Conservation (phyloP, 106 monocot species). For the Phalaenopsis aphrodite region DNA sequence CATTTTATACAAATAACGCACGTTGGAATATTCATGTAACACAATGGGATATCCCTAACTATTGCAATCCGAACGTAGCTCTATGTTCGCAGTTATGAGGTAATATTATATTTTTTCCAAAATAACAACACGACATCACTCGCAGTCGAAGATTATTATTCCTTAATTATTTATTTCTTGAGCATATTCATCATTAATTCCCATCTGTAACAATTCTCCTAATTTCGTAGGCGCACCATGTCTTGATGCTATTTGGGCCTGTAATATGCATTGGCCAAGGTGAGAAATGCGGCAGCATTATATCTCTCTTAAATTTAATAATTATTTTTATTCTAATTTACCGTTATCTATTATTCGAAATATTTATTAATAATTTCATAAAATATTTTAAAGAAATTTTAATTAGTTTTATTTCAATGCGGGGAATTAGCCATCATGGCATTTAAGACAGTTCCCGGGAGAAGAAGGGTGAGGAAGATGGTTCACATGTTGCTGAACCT, state of each 20-base stretch:
- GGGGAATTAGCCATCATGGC: slow-evolving; percentile 3
- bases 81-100: too few species aligned
- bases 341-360: too few species aligned
- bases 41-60: too few species aligned
- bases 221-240: background rate
- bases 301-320: too few species aligned
- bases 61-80: too few species aligned
- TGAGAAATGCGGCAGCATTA: background rate
- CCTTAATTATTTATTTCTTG: background rate
- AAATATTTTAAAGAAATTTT: background rate
- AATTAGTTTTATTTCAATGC: background rate
- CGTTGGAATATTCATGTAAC: too few species aligned
- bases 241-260: slow-evolving; percentile 1
- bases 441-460: background rate
- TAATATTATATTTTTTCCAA: too few species aligned
- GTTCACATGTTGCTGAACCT: slow-evolving; percentile 4
- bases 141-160: background rate
- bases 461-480: background rate
- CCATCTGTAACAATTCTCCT: background rate
- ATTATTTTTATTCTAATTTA: too few species aligned
- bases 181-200: background rate
- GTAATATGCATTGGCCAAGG: slow-evolving; percentile 2
- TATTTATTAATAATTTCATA: too few species aligned
- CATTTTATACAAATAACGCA: too few species aligned
- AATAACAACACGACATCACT: too few species aligned